Conservation (phyloP, 371 early-diverging fungal genomes). For the Dinochytrium kinnereticum region DNA sequence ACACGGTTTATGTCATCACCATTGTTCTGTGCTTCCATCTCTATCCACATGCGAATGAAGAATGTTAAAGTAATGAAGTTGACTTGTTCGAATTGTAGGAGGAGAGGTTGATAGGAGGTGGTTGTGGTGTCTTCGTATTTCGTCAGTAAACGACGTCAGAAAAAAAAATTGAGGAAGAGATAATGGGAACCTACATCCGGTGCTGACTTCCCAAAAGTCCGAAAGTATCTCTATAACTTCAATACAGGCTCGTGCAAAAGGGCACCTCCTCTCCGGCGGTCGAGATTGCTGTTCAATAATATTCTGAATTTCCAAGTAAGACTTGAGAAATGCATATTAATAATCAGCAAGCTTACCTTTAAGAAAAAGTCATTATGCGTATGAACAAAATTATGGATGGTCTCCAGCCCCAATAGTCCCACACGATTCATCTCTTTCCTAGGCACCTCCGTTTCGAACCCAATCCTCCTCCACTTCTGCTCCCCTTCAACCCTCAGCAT, state of each 20-base stretch:
- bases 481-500: constrained; percentile 48
- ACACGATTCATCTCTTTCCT: constrained; percentile 67
- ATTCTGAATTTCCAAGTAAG: constrained; percentile 40
- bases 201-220: constrained; percentile 73
- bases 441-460: constrained; percentile 73
- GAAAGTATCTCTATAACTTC: constrained; percentile 73
- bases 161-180: background rate
- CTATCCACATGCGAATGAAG: constrained; percentile 68
- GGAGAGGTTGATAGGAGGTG: constrained; percentile 68
- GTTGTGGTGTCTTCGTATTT: constrained; percentile 64
- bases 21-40: constrained; percentile 66
- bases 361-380: constrained; percentile 56
- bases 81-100: constrained; percentile 66
- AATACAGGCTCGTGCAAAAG: constrained; percentile 68
- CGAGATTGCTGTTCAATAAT: constrained; percentile 65
- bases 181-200: constrained; percentile 61
- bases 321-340: background rate
- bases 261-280: constrained; percentile 65
- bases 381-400: constrained; percentile 64
- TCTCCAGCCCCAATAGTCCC: constrained; percentile 71
- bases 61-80: constrained; percentile 62
- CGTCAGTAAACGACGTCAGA: too few species aligned
- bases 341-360: constrained; percentile 43
- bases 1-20: constrained; percentile 57
- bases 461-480: constrained; percentile 70